These are phyloP conservation scores for Phialophora expanda DNA, from an alignment of 2,329 filamentous ascomycete species.

Conservation along the genomic window DNA sequence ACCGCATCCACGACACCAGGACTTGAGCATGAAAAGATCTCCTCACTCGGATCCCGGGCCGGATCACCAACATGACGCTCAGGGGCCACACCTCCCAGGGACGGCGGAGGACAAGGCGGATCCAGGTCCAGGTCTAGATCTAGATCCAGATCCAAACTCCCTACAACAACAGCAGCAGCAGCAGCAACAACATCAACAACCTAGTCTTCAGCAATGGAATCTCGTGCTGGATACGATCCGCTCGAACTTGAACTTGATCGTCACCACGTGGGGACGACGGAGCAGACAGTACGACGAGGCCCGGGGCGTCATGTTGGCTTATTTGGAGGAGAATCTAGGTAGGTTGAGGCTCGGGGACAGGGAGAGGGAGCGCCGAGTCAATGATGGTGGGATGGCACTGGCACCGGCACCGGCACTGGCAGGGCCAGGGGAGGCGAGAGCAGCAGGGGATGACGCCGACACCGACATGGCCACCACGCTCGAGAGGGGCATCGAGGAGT, in stretches of 20 bases:
- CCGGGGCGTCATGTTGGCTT: constrained; percentile 33
- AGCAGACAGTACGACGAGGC: constrained; percentile 35
- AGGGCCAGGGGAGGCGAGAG: not conserved
- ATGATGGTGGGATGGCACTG: not conserved
- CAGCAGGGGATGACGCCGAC: not conserved
- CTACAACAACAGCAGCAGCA: no score
- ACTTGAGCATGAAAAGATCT: not conserved
- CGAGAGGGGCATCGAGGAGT: constrained; percentile 15
- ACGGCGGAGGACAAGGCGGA: no score
- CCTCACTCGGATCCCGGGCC: constrained; percentile 1
- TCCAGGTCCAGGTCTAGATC: no score
- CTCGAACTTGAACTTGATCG: constrained; percentile 33
- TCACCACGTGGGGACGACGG: constrained; percentile 33
- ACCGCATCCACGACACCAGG: not conserved
- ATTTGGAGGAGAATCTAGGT: constrained; percentile 35
- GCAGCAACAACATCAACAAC: not conserved
- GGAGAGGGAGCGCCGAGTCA: not conserved
- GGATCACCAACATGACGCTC: no score
- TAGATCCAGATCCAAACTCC: no score
- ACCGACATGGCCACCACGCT: not conserved
- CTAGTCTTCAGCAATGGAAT: constrained; percentile 1
- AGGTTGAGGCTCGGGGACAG: not conserved
- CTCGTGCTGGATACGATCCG: constrained; percentile 36
- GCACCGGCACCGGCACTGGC: not conserved
- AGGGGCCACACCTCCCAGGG: no score